These are phyloP conservation scores for Blakeslea trispora DNA, from an alignment of 371 early-diverging fungal genomes.

Conservation along the genomic window DNA sequence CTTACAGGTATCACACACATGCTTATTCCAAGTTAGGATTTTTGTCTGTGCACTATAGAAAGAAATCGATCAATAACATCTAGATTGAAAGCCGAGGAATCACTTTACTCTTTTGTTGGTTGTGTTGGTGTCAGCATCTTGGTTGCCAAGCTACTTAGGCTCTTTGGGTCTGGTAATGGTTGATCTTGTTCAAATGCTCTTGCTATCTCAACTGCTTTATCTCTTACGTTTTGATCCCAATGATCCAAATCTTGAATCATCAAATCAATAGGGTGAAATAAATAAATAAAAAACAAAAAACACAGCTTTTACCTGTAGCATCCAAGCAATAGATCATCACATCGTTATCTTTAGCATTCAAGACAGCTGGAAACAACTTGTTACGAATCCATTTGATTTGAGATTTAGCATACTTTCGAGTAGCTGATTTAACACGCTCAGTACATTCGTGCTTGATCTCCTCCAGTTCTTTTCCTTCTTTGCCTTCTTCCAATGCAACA, in stretches of 20 bases:
- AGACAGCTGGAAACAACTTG: constrained; percentile 67
- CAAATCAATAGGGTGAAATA: not conserved
- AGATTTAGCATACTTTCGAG: constrained; percentile 85
- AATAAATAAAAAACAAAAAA: no score
- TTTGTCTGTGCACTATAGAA: constrained; percentile 43
- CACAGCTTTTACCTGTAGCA: constrained; percentile 64
- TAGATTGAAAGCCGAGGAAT: no score
- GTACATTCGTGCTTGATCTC: constrained; percentile 56
- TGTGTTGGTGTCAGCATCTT: constrained; percentile 35
- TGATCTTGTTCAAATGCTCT: constrained; percentile 36
- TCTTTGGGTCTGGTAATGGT: constrained; percentile 44
- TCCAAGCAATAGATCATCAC: constrained; percentile 74
- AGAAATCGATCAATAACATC: constrained; percentile 1
- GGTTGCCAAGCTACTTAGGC: constrained; percentile 36
- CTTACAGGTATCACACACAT: constrained; percentile 65
- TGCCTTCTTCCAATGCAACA: constrained; percentile 43
- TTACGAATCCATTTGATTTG: constrained; percentile 92
- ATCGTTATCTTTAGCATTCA: constrained; percentile 27
- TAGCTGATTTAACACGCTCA: constrained; percentile 84
- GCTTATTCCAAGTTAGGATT: constrained; percentile 62
- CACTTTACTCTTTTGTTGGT: constrained; percentile 36
- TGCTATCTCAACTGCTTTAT: constrained; percentile 54
- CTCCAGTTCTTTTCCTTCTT: constrained; percentile 34
- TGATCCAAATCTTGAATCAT: constrained; percentile 57
- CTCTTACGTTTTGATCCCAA: constrained; percentile 59